Percentiles rank a stretch among this genome's conserved stretches.
Conservation (phyloP, 768 basidiomycete genomes). For the Pleurotus ostreatus region DNA sequence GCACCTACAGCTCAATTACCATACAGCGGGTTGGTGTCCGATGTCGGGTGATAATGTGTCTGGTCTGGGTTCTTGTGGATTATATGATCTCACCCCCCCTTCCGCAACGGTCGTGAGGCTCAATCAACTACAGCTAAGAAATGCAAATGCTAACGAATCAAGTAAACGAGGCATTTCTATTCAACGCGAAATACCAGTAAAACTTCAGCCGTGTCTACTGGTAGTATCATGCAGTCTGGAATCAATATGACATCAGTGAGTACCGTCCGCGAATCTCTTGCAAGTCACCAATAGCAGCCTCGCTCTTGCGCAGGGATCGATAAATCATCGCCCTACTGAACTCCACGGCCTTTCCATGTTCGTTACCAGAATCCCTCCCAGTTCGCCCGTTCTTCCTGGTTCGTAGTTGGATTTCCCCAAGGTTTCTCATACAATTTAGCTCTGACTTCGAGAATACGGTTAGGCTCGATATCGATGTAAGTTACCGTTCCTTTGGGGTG, state of each 20-base stretch:
- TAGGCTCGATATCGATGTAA: neutral
- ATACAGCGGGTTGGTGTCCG: too few species aligned
- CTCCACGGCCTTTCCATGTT: neutral
- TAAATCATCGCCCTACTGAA: neutral
- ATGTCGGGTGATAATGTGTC: too few species aligned
- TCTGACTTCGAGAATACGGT: neutral
- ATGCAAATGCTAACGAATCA: neutral
- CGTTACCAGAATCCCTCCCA: neutral
- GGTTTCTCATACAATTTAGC: neutral
- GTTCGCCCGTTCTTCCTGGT: neutral
- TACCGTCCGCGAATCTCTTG: neutral
- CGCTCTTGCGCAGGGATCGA: neutral
- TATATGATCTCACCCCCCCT: too few species aligned
- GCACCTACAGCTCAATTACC: too few species aligned
- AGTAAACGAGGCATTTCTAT: neutral
- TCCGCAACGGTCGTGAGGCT: too few species aligned
- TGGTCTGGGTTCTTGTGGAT: too few species aligned
- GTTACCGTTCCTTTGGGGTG: neutral
- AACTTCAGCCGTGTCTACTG: neutral
- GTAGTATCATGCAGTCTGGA: neutral
- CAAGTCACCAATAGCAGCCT: neutral
- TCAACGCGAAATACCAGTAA: neutral
- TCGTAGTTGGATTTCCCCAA: neutral
- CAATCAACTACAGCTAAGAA: neutral
- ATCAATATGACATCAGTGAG: neutral